Percentiles rank a stretch among this genome's conserved stretches.
These are phyloP conservation scores for Lactarius quietus DNA, from an alignment of 768 basidiomycete species.

Conservation along the genomic window DNA sequence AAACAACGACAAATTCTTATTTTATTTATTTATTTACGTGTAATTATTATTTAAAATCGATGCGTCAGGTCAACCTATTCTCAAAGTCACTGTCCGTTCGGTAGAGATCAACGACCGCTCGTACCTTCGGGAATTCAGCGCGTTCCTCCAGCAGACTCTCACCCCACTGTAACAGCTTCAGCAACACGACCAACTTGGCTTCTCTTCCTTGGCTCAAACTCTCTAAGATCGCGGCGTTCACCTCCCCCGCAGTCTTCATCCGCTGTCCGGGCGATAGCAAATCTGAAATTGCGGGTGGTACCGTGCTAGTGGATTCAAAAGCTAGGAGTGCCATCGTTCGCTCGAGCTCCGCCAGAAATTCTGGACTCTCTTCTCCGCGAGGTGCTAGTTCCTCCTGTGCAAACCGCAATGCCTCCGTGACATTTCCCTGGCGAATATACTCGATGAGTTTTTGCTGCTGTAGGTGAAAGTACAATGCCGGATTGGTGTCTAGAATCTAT, in stretches of 20 bases:
- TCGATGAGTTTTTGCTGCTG: conserved; percentile 97
- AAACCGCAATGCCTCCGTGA: conserved; percentile 80
- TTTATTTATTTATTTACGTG: neutral
- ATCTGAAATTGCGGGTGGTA: conserved; percentile 67
- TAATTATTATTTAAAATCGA: neutral
- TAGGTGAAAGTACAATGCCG: conserved; percentile 88
- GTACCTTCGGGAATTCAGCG: conserved; percentile 76
- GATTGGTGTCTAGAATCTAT: conserved; percentile 96
- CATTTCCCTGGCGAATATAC: conserved; percentile 77
- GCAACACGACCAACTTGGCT: conserved; percentile 78
- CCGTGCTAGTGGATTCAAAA: conserved; percentile 60
- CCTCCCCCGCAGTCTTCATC: conserved; percentile 91
- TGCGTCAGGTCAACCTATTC: conserved; percentile 18
- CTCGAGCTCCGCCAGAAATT: conserved; percentile 90
- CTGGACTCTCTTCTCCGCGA: conserved; percentile 90
- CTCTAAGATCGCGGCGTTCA: conserved; percentile 94
- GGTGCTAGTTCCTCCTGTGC: conserved; percentile 94
- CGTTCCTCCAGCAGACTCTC: conserved; percentile 74
- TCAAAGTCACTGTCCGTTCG: neutral
- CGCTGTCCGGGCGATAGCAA: conserved; percentile 84
- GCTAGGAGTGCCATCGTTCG: conserved; percentile 91
- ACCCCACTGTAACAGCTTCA: conserved; percentile 87
- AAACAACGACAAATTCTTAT: conserved; percentile 3
- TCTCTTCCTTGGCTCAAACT: conserved; percentile 89
- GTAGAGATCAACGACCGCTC: conserved; percentile 30